Percentiles rank a stretch among this genome's conserved stretches.
Evolutionary conservation across 2,329 filamentous ascomycete species (phyloP).

Genomic region (Colletotrichum acutatum): DNA sequence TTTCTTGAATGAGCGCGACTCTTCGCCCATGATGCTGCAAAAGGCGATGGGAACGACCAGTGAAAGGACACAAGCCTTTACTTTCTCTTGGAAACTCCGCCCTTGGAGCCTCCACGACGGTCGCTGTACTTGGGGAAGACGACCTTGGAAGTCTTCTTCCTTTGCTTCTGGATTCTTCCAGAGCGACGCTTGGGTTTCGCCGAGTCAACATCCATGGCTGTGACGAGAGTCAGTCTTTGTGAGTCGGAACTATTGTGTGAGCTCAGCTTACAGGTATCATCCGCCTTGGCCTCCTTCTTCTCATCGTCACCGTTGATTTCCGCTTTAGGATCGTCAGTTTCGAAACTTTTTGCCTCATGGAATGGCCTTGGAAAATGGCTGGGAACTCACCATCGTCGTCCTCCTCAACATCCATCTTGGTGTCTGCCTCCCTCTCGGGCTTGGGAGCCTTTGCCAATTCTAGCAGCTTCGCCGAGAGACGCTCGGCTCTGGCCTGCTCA

Average conservation of each 20-base stretch:
- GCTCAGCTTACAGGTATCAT: slow-evolving; percentile 18
- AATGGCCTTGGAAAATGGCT: not conserved
- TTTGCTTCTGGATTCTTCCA: slow-evolving; percentile 66
- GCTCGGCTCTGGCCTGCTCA: slow-evolving; percentile 81
- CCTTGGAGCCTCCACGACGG: slow-evolving; percentile 47
- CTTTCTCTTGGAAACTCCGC: slow-evolving; percentile 49
- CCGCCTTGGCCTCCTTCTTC: slow-evolving; percentile 45
- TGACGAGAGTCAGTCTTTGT: slow-evolving; percentile 40
- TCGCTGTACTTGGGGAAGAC: slow-evolving; percentile 70
- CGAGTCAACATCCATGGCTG: slow-evolving; percentile 69
- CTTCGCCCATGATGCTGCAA: not conserved
- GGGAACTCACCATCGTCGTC: slow-evolving; percentile 23
- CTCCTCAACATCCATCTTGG: slow-evolving; percentile 58
- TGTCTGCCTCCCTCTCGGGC: slow-evolving; percentile 63
- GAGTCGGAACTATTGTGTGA: slow-evolving; percentile 26
- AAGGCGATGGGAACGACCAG: not conserved
- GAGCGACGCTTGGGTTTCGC: slow-evolving; percentile 49
- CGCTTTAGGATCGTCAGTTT: slow-evolving; percentile 37
- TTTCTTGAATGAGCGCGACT: not conserved
- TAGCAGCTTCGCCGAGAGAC: slow-evolving; percentile 86
- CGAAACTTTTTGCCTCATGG: not conserved
- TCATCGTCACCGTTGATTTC: slow-evolving; percentile 41
- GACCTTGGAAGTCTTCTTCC: slow-evolving; percentile 65
- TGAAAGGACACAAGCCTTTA: slow-evolving; percentile 38
- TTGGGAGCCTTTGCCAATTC: slow-evolving; percentile 83